These are phyloP conservation scores for Xanthoceras sorbifolium DNA, from an alignment of 345 rosid genomes.

Conservation along the genomic window DNA sequence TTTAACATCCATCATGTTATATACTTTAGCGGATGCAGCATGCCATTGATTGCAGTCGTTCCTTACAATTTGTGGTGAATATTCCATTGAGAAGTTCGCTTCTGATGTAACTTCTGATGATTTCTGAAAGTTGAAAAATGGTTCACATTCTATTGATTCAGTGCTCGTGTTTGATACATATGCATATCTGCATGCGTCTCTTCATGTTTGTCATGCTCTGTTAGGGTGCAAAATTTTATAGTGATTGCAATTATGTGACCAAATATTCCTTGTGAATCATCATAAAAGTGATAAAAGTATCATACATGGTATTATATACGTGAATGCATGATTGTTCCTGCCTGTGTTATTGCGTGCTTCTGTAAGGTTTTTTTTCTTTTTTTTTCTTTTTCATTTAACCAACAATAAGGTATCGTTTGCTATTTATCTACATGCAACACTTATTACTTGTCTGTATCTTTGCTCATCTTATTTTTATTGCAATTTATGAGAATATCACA, in stretches of 20 bases:
- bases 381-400: slow-evolving; percentile 2
- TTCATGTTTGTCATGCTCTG: neutral
- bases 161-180: neutral
- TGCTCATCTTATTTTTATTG: neutral
- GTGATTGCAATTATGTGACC: neutral
- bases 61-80: neutral
- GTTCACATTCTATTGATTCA: neutral
- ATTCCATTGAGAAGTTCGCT: neutral
- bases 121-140: neutral
- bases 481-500: neutral
- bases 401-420: neutral
- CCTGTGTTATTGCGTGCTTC: neutral
- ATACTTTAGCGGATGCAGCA: neutral
- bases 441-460: slow-evolving; percentile 5
- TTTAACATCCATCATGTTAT: neutral
- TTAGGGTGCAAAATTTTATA: neutral
- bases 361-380: neutral
- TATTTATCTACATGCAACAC: neutral
- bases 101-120: neutral
- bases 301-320: neutral
- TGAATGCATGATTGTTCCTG: neutral
- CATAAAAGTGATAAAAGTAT: neutral
- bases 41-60: neutral
- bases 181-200: neutral
- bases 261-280: neutral